Percentiles rank a stretch among this genome's conserved stretches.
These are phyloP conservation scores for Periconia digitata DNA, from an alignment of 2,329 filamentous ascomycete species.

Conservation along the genomic window DNA sequence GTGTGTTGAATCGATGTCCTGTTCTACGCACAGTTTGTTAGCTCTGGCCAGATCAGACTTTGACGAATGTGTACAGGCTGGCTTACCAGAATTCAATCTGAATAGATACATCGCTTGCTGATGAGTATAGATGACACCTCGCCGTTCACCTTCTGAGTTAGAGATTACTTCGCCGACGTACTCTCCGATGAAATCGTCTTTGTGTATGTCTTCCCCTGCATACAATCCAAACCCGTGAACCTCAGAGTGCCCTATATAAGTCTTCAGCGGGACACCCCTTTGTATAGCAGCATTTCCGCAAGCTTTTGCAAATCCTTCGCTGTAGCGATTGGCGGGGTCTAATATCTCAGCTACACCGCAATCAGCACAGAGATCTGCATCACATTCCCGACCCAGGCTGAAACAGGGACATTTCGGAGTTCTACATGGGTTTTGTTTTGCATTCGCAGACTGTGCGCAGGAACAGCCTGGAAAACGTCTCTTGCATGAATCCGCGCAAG, in stretches of 20 bases:
- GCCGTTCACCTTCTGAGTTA: slow-evolving; percentile 67
- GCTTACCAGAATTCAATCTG: slow-evolving; percentile 50
- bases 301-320: slow-evolving; percentile 57
- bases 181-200: slow-evolving; percentile 76
- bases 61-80: background rate
- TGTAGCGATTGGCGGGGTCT: slow-evolving; percentile 66
- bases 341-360: slow-evolving; percentile 72
- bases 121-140: slow-evolving; percentile 65
- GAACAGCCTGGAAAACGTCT: slow-evolving; percentile 48
- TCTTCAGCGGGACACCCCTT: slow-evolving; percentile 64
- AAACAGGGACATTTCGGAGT: slow-evolving; percentile 65
- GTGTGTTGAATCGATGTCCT: slow-evolving; percentile 69
- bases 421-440: slow-evolving; percentile 50
- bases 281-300: slow-evolving; percentile 77
- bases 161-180: slow-evolving; percentile 79
- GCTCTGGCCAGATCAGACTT: slow-evolving; percentile 9
- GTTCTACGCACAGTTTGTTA: slow-evolving; percentile 26
- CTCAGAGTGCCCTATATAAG: slow-evolving; percentile 70
- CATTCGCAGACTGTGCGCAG: slow-evolving; percentile 27
- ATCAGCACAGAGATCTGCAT: slow-evolving; percentile 70
- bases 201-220: slow-evolving; percentile 65
- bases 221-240: slow-evolving; percentile 78
- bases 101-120: slow-evolving; percentile 66
- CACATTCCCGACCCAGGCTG: slow-evolving; percentile 75
- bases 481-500: slow-evolving; percentile 63